A percentile compares a stretch with the other conserved stretches of the same genome.
These are phyloP conservation scores for Phialocephala subalpina DNA, from an alignment of 2,329 filamentous ascomycete species.

Conservation along the genomic window DNA sequence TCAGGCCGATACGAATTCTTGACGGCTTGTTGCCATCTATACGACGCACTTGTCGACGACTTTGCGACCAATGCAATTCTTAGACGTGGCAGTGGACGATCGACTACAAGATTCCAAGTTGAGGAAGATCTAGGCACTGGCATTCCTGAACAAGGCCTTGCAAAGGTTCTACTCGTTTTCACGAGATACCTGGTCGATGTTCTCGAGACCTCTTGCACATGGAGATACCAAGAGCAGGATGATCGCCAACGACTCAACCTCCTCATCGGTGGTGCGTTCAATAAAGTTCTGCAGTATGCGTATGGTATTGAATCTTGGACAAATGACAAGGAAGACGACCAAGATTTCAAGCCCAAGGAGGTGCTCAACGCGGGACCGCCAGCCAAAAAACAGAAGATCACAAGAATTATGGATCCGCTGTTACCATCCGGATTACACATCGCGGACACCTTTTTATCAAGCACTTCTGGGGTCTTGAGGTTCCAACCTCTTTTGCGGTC, in stretches of 20 bases:
- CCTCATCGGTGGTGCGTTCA: slow-evolving; percentile 73
- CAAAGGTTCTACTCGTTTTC: slow-evolving; percentile 75
- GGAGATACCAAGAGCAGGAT: slow-evolving; percentile 77
- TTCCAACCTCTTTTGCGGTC: slow-evolving; percentile 80
- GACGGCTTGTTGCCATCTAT: slow-evolving; percentile 75
- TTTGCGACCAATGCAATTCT: slow-evolving; percentile 74
- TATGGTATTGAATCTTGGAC: slow-evolving; percentile 76
- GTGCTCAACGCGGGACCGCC: background rate
- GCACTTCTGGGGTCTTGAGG: slow-evolving; percentile 72
- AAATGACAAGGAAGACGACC: slow-evolving; percentile 50
- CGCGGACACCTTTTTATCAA: slow-evolving; percentile 77
- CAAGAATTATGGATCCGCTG: slow-evolving; percentile 53
- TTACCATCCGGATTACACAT: slow-evolving; percentile 79
- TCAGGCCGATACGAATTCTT: slow-evolving; percentile 81
- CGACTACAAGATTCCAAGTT: slow-evolving; percentile 53
- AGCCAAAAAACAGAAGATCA: slow-evolving; percentile 11
- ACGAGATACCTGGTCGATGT: slow-evolving; percentile 81
- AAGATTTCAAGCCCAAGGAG: slow-evolving; percentile 1
- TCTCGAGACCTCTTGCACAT: slow-evolving; percentile 84
- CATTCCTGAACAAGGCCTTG: slow-evolving; percentile 80
- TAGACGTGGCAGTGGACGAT: slow-evolving; percentile 64
- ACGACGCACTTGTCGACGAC: slow-evolving; percentile 78
- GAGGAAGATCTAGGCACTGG: slow-evolving; percentile 69
- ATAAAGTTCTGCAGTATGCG: slow-evolving; percentile 74
- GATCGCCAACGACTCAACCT: slow-evolving; percentile 75